These are phyloP conservation scores for Metschnikowia sp. DNA, from an alignment of 805 yeast species.

Conservation along the genomic window DNA sequence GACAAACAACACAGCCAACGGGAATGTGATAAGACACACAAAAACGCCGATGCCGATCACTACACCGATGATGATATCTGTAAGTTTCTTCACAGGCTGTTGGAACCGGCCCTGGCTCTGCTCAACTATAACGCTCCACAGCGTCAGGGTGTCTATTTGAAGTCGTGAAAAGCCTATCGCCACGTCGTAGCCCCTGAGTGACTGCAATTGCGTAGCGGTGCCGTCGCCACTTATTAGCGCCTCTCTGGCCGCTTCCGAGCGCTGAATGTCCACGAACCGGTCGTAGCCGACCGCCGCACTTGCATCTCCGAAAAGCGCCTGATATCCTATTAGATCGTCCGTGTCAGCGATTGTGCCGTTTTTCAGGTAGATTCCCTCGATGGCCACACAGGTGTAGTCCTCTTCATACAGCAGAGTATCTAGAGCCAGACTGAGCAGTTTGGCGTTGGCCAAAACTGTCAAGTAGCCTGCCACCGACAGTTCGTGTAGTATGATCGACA, in stretches of 20 bases:
- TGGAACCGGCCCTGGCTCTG: constrained; percentile 58
- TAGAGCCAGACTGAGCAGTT: constrained; percentile 27
- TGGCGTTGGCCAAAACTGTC: constrained; percentile 47
- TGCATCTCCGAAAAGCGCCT: constrained; percentile 25
- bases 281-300: constrained; percentile 24
- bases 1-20: constrained; percentile 80
- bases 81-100: constrained; percentile 58
- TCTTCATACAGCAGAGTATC: constrained; percentile 11
- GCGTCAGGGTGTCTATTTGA: constrained; percentile 29
- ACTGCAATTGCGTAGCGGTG: constrained; percentile 25
- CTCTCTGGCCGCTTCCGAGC: constrained; percentile 24
- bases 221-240: constrained; percentile 30
- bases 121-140: constrained; percentile 74
- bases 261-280: constrained; percentile 24
- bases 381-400: constrained; percentile 33
- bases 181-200: constrained; percentile 21
- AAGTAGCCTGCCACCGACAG: constrained; percentile 69
- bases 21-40: constrained; percentile 73
- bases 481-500: constrained; percentile 56
- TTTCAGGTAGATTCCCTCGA: constrained; percentile 28
- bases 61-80: constrained; percentile 71
- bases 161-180: constrained; percentile 37
- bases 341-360: constrained; percentile 30
- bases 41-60: constrained; percentile 75
- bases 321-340: constrained; percentile 45